These are phyloP conservation scores for Tripterygium wilfordii DNA, from an alignment of 177 flowering plant genomes.

Conservation along the genomic window DNA sequence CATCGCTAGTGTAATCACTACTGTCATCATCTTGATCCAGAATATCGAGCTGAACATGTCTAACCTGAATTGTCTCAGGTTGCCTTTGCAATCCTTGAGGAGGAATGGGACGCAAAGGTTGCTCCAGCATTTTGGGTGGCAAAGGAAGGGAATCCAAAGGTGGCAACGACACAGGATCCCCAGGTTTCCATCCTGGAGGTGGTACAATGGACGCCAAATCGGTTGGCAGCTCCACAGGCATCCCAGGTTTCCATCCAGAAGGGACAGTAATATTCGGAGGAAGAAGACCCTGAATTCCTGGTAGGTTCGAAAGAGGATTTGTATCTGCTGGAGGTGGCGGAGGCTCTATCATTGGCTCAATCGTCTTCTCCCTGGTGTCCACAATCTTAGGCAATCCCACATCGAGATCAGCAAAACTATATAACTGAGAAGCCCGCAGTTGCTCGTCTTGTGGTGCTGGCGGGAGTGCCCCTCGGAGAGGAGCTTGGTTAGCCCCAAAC, in stretches of 20 bases:
- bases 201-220: constrained; percentile 67
- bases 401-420: constrained; percentile 77
- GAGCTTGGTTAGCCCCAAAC: constrained; percentile 87
- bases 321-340: constrained; percentile 20
- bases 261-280: constrained; percentile 68
- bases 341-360: constrained; percentile 59
- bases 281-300: constrained; percentile 41
- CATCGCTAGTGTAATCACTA: constrained; percentile 74
- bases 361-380: constrained; percentile 42
- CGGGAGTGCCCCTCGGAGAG: constrained; percentile 87
- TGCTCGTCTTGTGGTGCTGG: constrained; percentile 99
- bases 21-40: constrained; percentile 69
- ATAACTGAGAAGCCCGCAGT: constrained; percentile 89
- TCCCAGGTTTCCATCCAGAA: constrained; percentile 91
- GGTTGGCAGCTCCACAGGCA: constrained; percentile 86
- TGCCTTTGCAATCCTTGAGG: constrained; percentile 38
- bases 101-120: constrained; percentile 28
- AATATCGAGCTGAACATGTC: constrained; percentile 78
- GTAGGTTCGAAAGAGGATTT: constrained; percentile 28
- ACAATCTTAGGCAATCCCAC: constrained; percentile 67
- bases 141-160: constrained; percentile 47
- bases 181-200: constrained; percentile 94
- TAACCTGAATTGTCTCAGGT: constrained; percentile 69
- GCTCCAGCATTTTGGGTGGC: constrained; percentile 52
- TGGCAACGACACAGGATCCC: constrained; percentile 78